Evolutionary conservation across 768 basidiomycete genomes (phyloP), one percentile per base, ranked within the genome.

Genomic region (Chalciporus piperatus): DNA sequence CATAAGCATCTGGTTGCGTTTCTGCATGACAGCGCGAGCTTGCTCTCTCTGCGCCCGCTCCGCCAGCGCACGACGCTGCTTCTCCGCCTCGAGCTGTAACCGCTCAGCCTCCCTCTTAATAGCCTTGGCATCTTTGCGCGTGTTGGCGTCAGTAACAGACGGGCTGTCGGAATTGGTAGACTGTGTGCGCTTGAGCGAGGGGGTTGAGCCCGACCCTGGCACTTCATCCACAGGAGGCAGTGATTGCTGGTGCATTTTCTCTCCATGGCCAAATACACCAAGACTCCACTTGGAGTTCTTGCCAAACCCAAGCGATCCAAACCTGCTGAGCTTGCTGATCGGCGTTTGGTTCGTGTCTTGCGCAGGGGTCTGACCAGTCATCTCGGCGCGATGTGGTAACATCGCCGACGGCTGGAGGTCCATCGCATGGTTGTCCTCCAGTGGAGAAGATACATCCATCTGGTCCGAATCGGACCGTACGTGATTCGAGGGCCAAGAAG

Each of bases 11-110:
- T 85, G 83, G 53, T 81, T 85, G 57, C 91, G 87, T 74, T 95
- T 96, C 62, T 85, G 81, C 84, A 95, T 88, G 70, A 96, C 93
- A 40, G 91, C 92, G 48, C 93, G 82, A 16, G 93, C 90, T 69
- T 93, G 88, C 61, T 97, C 94, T 60, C 84, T 82, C 55, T 90
- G 84, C 63, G 75, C 84, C 60, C 82, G 83, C 67, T 85, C 82
- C 16, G 79, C 82, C 55, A 89, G 76, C 50, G 83, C 83, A 56
- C 92, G 89, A 55, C 87, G 84, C 59, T 90, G 88, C 62, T 85
- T 82, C 75, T 94, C 91, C 17, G 89, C 88, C 69, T 95, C 92
- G 52, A 79, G 81, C 50, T 83, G 82, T 45, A 88, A 67, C 35
- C 87, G 82, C 62, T 89, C 84, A 3, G 86, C 86, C 69, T 92